Percentiles rank a stretch among this genome's conserved stretches.
Conservation (phyloP, 768 basidiomycete genomes). For the Pleurotus ostreatus region DNA sequence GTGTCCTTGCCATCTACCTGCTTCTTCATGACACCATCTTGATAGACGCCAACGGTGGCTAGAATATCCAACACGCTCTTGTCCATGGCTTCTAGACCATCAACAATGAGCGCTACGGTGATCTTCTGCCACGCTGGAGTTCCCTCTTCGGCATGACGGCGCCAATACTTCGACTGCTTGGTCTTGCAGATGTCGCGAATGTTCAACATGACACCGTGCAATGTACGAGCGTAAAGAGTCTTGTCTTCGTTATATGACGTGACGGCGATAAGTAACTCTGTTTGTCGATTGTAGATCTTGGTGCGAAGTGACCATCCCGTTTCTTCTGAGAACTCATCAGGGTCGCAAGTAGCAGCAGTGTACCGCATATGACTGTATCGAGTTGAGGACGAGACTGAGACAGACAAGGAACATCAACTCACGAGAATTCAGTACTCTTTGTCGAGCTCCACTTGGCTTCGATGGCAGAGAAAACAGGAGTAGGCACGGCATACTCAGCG, state of each 20-base stretch:
- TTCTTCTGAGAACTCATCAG: constrained; percentile 79
- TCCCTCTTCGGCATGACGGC: constrained; percentile 76
- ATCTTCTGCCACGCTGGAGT: constrained; percentile 89
- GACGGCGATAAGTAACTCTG: constrained; percentile 91
- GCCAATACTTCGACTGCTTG: constrained; percentile 92
- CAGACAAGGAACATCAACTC: constrained; percentile 24
- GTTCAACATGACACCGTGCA: constrained; percentile 96
- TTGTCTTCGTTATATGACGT: constrained; percentile 95
- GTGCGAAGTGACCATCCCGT: constrained; percentile 84
- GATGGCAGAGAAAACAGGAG: constrained; percentile 76
- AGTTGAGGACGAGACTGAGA: background rate
- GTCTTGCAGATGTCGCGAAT: constrained; percentile 97
- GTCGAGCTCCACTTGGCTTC: constrained; percentile 71
- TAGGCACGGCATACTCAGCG: constrained; percentile 84
- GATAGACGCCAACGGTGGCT: constrained; percentile 88
- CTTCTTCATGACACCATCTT: constrained; percentile 95
- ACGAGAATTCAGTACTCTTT: constrained; percentile 90
- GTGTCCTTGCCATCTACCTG: constrained; percentile 85
- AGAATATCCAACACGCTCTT: constrained; percentile 88
- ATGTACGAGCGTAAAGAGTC: constrained; percentile 70
- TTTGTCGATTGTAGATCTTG: constrained; percentile 83
- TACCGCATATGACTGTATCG: constrained; percentile 80
- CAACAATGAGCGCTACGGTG: constrained; percentile 84
- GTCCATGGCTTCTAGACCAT: constrained; percentile 94
- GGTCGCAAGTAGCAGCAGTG: constrained; percentile 88